Evolutionary conservation across 2,329 filamentous ascomycete genomes (phyloP).

Genomic region (Stagonosporopsis tanaceti): DNA sequence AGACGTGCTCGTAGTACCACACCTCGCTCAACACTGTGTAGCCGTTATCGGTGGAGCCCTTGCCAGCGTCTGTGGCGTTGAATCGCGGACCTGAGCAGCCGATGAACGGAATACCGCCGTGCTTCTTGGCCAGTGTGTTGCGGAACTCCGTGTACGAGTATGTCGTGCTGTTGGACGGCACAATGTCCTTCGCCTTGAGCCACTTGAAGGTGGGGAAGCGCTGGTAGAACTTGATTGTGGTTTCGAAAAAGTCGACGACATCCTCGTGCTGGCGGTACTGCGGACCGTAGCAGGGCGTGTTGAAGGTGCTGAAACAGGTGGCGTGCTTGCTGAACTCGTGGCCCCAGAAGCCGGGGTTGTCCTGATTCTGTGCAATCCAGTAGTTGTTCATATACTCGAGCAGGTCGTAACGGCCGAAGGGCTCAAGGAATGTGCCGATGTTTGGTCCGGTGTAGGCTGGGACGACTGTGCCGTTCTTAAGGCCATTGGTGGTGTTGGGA

Average conservation of each 20-base stretch:
- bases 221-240: conserved; percentile 65
- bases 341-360: conserved; percentile 69
- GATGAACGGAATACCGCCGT: conserved; percentile 66
- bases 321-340: conserved; percentile 75
- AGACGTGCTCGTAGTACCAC: conserved; percentile 71
- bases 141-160: conserved; percentile 65
- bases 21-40: conserved; percentile 67
- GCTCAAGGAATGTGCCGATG: conserved; percentile 66
- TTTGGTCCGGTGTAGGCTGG: conserved; percentile 65
- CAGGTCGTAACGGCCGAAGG: conserved; percentile 66
- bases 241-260: conserved; percentile 70
- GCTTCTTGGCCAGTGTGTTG: conserved; percentile 57
- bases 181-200: conserved; percentile 64
- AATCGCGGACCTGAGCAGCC: conserved; percentile 68
- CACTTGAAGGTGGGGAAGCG: conserved; percentile 67
- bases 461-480: conserved; percentile 60
- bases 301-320: conserved; percentile 73
- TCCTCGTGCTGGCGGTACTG: conserved; percentile 65
- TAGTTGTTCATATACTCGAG: conserved; percentile 71
- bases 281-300: conserved; percentile 70
- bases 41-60: conserved; percentile 63
- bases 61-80: conserved; percentile 67
- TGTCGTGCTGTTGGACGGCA: conserved; percentile 65
- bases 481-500: conserved; percentile 70
- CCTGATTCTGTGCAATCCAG: conserved; percentile 67